These are phyloP conservation scores for Phellopilus nigrolimitatus DNA, from an alignment of 1,284 basidiomycete species.

Conservation along the genomic window DNA sequence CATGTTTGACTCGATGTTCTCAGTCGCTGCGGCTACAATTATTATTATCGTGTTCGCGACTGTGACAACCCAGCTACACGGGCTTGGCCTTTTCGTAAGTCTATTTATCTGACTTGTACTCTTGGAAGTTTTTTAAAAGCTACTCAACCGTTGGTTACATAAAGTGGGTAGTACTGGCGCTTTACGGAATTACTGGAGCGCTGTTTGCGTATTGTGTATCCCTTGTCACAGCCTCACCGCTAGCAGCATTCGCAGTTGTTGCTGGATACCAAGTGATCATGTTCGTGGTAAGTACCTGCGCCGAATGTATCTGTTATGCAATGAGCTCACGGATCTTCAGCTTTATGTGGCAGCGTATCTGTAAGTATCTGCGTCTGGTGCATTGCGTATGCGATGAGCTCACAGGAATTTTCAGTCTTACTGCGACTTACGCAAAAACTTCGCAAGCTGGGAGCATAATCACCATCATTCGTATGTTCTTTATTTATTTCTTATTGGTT, in stretches of 20 bases:
- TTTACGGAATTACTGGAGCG: slow-evolving; percentile 67
- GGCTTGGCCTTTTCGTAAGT: slow-evolving; percentile 63
- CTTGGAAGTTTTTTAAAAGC: slow-evolving; percentile 7
- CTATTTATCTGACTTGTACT: no score
- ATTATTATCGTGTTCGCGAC: slow-evolving; percentile 59
- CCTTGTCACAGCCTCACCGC: slow-evolving; percentile 56
- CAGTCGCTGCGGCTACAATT: slow-evolving; percentile 52
- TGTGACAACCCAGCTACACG: slow-evolving; percentile 60
- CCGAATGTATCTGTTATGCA: not conserved
- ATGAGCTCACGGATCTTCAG: slow-evolving; percentile 29
- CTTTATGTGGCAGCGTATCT: slow-evolving; percentile 63
- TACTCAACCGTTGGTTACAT: not conserved
- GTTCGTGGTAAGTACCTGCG: slow-evolving; percentile 62
- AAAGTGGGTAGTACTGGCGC: slow-evolving; percentile 66
- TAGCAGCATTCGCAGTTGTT: slow-evolving; percentile 69
- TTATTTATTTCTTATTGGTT: not conserved
- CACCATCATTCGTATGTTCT: slow-evolving; percentile 53
- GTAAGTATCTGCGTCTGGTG: no score
- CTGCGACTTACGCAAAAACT: slow-evolving; percentile 64
- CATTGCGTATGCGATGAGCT: no score
- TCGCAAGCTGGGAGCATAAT: slow-evolving; percentile 50
- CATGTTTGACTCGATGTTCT: slow-evolving; percentile 64
- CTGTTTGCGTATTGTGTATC: slow-evolving; percentile 68
- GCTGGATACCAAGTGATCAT: slow-evolving; percentile 75
- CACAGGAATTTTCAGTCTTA: no score